Base-by-base conservation (phyloP, 257 asterid genomes). In the Capsicum rhomboideum region DNA sequence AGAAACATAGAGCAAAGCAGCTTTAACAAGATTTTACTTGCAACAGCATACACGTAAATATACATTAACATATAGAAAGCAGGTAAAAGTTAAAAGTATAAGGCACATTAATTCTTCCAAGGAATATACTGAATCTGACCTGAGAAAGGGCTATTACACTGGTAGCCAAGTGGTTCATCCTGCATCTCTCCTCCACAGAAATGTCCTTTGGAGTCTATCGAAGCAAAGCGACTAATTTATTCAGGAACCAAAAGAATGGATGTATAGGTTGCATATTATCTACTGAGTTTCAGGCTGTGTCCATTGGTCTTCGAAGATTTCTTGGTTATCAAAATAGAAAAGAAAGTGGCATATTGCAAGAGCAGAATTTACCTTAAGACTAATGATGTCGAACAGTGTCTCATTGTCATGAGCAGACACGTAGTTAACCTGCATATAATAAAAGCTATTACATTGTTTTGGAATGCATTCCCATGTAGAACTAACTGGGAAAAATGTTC, bases 351-450 rank as follows among this genome's bases (percentile, higher is more conserved):
- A 82, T 53, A 37, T 77, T 52, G 52, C 12, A 79, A 58, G 46
- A 78, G 56, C 11, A 74, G 58, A 82, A 6, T 44, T 46, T 88
- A 96, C 99, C 99, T 96, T 96, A 84, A 96, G 90, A 88, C 95
- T 91, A 83, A 96, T 87, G 10, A 93, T 89, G 89, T 96, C 98
- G 69, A 94, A 96, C 91, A 96, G 90, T 78, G 98, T 93, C 84
- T 96, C 99, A 52, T 94, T 96, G 90, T 96, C 98, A 88, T 96
- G 99, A 87, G 99, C 99, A 83, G 99, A 96, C 77, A 93, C 94
- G 85, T 96, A 96, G 91, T 96, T 96, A 83, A 96, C 93, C 99
- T 96, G 90, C 82, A 78, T 83, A 67, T 69, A 64, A 85, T 67
- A 44, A 85, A 29, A 80, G 79, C 6, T 7, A 72, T 58, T 31